A percentile compares a stretch with the other conserved stretches of the same genome.
These are phyloP conservation scores for Pyricularia grisea DNA, from an alignment of 2,329 filamentous ascomycete genomes.

Conservation along the genomic window DNA sequence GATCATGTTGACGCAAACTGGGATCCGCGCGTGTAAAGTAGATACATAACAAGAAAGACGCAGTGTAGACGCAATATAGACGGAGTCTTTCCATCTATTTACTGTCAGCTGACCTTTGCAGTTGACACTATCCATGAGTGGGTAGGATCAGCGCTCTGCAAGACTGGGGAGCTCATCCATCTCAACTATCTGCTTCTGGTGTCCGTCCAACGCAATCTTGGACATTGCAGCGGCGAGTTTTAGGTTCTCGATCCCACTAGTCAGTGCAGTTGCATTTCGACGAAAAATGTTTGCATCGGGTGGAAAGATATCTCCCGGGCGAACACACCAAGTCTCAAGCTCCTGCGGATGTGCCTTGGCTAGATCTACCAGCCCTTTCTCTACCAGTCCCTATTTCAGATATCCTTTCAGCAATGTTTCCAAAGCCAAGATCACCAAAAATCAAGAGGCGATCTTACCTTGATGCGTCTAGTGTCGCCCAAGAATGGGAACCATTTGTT, in stretches of 20 bases:
- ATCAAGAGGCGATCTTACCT: constrained; percentile 5
- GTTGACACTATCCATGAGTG: background rate
- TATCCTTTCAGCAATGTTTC: background rate
- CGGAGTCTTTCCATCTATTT: no score
- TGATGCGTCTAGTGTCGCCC: constrained; percentile 25
- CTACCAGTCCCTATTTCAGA: constrained; percentile 21
- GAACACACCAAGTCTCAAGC: constrained; percentile 26
- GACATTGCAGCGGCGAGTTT: constrained; percentile 27
- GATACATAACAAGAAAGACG: background rate
- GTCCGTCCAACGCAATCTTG: constrained; percentile 24
- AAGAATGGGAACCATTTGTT: constrained; percentile 24
- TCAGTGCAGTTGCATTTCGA: constrained; percentile 18
- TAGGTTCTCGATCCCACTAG: constrained; percentile 21
- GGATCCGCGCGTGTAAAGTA: constrained; percentile 20
- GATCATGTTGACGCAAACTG: constrained; percentile 26
- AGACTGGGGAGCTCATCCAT: background rate
- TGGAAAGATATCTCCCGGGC: constrained; percentile 23
- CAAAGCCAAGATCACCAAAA: background rate
- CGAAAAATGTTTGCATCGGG: constrained; percentile 16
- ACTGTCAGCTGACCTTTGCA: no score
- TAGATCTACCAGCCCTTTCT: constrained; percentile 27
- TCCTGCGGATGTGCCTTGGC: constrained; percentile 20
- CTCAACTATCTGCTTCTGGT: constrained; percentile 23
- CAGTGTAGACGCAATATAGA: background rate
- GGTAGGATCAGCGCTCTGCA: background rate